These are phyloP conservation scores for Endotrypanum monterogeii DNA, from an alignment of 208 protist species.

Conservation along the genomic window DNA sequence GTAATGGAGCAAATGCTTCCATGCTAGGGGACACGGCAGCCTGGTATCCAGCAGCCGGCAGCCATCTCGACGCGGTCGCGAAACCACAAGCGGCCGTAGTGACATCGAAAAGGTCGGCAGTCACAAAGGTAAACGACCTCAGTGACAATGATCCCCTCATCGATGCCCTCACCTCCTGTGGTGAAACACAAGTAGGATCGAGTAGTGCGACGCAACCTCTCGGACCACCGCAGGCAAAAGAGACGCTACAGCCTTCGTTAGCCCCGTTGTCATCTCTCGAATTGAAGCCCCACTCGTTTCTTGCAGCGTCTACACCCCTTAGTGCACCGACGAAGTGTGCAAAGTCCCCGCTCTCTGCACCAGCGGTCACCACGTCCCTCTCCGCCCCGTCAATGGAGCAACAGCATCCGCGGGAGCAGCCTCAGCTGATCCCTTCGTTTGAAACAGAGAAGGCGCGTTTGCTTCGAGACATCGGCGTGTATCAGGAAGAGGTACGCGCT, in stretches of 20 bases:
- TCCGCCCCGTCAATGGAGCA: not conserved
- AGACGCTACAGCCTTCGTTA: not conserved
- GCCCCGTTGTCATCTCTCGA: not conserved
- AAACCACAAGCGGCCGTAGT: not conserved
- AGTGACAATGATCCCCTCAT: not conserved
- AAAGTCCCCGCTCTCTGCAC: not conserved
- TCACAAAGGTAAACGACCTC: not conserved
- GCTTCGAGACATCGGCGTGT: constrained; percentile 25
- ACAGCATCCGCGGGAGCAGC: not conserved
- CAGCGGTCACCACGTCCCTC: too few species aligned
- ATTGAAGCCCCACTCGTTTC: not conserved
- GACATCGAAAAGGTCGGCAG: not conserved
- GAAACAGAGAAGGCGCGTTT: constrained; percentile 38
- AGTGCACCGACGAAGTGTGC: not conserved
- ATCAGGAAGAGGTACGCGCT: constrained; percentile 43
- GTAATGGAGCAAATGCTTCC: not conserved
- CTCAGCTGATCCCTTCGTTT: constrained; percentile 20
- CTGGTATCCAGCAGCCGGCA: not conserved
- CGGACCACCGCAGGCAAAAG: constrained; percentile 11
- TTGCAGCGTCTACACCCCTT: not conserved
- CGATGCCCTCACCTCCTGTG: not conserved
- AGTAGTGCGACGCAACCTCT: not conserved
- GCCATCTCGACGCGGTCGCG: not conserved
- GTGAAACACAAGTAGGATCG: not conserved
- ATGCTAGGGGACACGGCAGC: constrained; percentile 4